Conservation (phyloP, 805 yeast species). For the Candida gorgasii region DNA sequence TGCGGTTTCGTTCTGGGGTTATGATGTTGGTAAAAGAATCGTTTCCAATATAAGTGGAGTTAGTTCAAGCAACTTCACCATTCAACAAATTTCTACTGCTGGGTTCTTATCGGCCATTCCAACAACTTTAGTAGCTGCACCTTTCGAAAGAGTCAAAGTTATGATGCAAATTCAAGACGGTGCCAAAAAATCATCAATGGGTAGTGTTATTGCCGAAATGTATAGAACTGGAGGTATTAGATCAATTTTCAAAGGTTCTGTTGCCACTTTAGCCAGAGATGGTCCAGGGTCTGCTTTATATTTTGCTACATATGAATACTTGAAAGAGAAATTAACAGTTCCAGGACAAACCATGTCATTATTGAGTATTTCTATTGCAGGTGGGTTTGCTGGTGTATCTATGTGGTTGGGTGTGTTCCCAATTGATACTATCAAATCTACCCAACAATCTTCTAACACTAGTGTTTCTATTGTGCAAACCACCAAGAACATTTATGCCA, state of each 20-base stretch:
- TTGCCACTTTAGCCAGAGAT: constrained; percentile 91
- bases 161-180: constrained; percentile 77
- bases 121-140: constrained; percentile 95
- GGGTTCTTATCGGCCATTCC: constrained; percentile 95
- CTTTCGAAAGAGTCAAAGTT: constrained; percentile 94
- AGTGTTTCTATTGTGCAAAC: constrained; percentile 61
- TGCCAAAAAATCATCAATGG: constrained; percentile 43
- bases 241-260: constrained; percentile 88
- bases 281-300: constrained; percentile 97
- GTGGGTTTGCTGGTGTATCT: constrained; percentile 94
- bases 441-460: constrained; percentile 66
- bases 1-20: constrained; percentile 98
- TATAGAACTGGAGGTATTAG: constrained; percentile 77
- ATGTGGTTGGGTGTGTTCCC: constrained; percentile 99
- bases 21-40: constrained; percentile 84
- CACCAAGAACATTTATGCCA: constrained; percentile 64
- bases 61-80: constrained; percentile 48
- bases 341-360: constrained; percentile 61
- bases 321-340: constrained; percentile 62
- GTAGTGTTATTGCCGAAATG: constrained; percentile 63
- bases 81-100: constrained; percentile 79
- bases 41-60: constrained; percentile 50
- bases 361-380: constrained; percentile 79
- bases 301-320: constrained; percentile 88
- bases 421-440: constrained; percentile 88